phyloP scores from a whole-genome alignment of 176 grass and related monocot genomes.

The Urochloa ruziziensis region DNA sequence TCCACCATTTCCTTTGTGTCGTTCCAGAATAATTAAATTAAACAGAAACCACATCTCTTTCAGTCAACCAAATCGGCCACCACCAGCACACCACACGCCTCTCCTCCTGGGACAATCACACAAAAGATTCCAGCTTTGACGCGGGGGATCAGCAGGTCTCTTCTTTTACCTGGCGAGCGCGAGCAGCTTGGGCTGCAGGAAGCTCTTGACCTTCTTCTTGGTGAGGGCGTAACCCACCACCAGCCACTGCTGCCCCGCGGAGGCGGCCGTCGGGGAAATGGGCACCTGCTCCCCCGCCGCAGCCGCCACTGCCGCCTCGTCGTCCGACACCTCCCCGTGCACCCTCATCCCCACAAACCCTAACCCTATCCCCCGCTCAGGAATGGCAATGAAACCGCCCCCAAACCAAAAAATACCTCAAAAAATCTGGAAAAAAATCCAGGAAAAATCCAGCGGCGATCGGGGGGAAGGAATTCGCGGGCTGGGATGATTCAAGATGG shows the following conservation, averaged over 20 bases:
- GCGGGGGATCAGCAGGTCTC: not conserved
- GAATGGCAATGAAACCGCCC: constrained; percentile 24
- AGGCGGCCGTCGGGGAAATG: constrained; percentile 3
- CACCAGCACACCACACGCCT: constrained; percentile 4
- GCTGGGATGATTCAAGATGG: not conserved
- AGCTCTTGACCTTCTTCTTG: constrained; percentile 95
- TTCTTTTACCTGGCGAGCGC: constrained; percentile 70
- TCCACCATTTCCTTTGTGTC: not conserved
- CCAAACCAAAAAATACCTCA: not conserved
- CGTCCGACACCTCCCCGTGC: constrained; percentile 38
- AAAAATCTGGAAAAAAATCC: constrained; percentile 26
- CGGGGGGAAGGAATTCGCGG: not conserved
- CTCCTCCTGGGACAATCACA: constrained; percentile 22
- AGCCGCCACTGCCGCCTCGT: constrained; percentile 25
- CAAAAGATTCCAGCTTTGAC: constrained; percentile 37
- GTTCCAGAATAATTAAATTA: not conserved
- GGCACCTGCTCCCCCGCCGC: not conserved
- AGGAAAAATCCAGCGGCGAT: not conserved
- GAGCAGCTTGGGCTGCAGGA: constrained; percentile 81
- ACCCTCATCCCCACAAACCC: constrained; percentile 56
- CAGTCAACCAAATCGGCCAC: constrained; percentile 16
- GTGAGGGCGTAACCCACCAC: constrained; percentile 91
- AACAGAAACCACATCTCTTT: not conserved
- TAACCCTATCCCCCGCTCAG: constrained; percentile 25
- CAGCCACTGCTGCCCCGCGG: constrained; percentile 35